Evolutionary conservation across 805 yeast genomes (phyloP).

Genomic region (Saccharomycopsis synnaedendra): DNA sequence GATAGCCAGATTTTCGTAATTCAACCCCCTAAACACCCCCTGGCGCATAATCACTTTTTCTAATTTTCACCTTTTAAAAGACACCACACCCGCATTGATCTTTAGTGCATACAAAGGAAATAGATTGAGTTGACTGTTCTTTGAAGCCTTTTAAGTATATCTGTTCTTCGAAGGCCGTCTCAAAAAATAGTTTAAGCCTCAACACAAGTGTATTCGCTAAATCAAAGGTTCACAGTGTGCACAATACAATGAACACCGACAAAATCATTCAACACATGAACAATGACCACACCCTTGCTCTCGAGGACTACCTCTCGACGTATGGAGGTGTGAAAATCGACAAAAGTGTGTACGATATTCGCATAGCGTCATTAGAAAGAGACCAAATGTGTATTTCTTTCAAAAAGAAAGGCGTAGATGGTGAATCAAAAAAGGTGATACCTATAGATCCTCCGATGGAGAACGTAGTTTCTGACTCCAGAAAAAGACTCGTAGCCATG

Average conservation of each 20-base stretch:
- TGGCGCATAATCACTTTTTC: too few relatives aligned
- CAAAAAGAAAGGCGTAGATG: constrained; percentile 23
- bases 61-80: too few relatives aligned
- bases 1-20: too few relatives aligned
- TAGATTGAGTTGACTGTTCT: too few relatives aligned
- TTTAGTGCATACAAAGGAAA: too few relatives aligned
- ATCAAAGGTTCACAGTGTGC: too few relatives aligned
- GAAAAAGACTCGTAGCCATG: constrained; percentile 53
- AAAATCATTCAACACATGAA: constrained; percentile 73
- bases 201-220: too few relatives aligned
- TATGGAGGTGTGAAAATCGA: constrained; percentile 46
- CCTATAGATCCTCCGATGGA: constrained; percentile 42
- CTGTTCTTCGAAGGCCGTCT: too few relatives aligned
- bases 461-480: constrained; percentile 32
- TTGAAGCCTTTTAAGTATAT: too few relatives aligned
- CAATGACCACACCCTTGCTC: constrained; percentile 57
- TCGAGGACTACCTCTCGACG: constrained; percentile 60
- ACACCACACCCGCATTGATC: too few relatives aligned
- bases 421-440: constrained; percentile 32
- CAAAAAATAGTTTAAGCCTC: too few relatives aligned
- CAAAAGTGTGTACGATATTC: constrained; percentile 27
- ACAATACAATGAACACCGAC: background rate
- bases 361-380: constrained; percentile 34
- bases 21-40: too few relatives aligned
- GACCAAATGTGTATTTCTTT: constrained; percentile 35